phyloP scores from a whole-genome alignment of 164 flowering plant species.

The Taxillus chinensis region DNA sequence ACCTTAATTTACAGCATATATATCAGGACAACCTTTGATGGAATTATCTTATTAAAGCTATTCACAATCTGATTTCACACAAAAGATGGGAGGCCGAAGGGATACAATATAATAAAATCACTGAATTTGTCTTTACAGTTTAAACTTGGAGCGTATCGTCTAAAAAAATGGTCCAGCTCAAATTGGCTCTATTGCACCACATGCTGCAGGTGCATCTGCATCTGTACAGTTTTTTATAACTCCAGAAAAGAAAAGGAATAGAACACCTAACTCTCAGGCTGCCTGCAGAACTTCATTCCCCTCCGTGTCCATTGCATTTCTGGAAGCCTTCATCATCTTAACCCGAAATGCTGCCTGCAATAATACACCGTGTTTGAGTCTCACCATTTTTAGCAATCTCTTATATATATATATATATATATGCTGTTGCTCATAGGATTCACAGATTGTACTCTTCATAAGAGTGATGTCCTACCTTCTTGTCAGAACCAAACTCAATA shows the following conservation, averaged over 20 bases:
- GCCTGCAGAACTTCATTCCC: slow-evolving; percentile 27
- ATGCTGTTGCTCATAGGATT: not conserved
- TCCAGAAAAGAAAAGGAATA: not conserved
- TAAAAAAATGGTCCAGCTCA: not conserved
- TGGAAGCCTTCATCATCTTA: slow-evolving; percentile 40
- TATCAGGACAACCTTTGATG: no score
- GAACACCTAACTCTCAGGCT: slow-evolving; percentile 7
- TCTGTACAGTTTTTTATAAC: slow-evolving; percentile 24
- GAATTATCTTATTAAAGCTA: no score
- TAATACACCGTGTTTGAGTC: not conserved
- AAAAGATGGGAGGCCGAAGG: no score
- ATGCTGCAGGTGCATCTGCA: not conserved
- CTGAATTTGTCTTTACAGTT: no score
- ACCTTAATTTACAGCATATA: no score
- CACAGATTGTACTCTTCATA: no score
- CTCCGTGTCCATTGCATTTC: slow-evolving; percentile 14
- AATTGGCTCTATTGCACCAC: not conserved
- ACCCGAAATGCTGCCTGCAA: slow-evolving; percentile 62
- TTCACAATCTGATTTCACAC: no score
- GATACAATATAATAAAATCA: no score
- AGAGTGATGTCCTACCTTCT: slow-evolving; percentile 23
- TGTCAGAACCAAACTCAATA: slow-evolving; percentile 64
- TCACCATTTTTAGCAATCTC: not conserved
- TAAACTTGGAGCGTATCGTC: no score
- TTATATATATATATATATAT: not conserved